Base-by-base conservation (phyloP, 163 green algal species). In the Coccomyxa subellipsoidea region DNA sequence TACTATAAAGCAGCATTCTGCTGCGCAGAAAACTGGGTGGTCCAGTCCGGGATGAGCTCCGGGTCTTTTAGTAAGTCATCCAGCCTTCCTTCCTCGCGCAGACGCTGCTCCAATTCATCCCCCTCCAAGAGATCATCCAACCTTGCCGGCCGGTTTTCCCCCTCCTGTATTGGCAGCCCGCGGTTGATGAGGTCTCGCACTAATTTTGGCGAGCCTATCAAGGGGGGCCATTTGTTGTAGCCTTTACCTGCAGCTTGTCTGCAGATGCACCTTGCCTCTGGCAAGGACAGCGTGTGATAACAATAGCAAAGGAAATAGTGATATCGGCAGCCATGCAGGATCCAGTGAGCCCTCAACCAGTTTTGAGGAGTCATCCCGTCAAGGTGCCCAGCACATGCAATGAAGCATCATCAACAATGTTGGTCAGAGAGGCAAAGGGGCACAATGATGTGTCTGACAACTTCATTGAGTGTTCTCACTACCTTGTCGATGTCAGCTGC, bases 21-120 rank as follows among this genome's bases (percentile, higher is more conserved):
- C 47, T 59, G 47, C 5, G 47, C 47, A 27, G 3, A 27, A 18
- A 23, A 59, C 4, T 59, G 47, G 23, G 47, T 59, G 47, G 21
- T 59, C 66, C 66, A 73, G 66, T 73, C n/a, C 2, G 66, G 66
- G 2, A 73, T 73, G 66, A 73, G 66, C 66, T 73, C 66, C n/a
- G 66, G 66, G n/a, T 73, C 66, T 6, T 6, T n/a, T n/a, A 73
- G 66, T 23, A 73, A 35, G 18, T 73, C 66, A 73, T 73, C 66
- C 66, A 73, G 66, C 66, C 66, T 32, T 8, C 66, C 66, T 23
- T 73, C 66, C 1, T 73, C 66, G 2, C 66, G 27, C 8, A 73
- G n/a, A 9, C 8, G 66, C 66, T 73, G 66, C 8, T 73, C 66
- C 66, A 73, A 34, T 34, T 73, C 66, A 27, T 4, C 66, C 29